phyloP scores from a whole-genome alignment of 345 rosid genomes.

The Trapa incisa region DNA sequence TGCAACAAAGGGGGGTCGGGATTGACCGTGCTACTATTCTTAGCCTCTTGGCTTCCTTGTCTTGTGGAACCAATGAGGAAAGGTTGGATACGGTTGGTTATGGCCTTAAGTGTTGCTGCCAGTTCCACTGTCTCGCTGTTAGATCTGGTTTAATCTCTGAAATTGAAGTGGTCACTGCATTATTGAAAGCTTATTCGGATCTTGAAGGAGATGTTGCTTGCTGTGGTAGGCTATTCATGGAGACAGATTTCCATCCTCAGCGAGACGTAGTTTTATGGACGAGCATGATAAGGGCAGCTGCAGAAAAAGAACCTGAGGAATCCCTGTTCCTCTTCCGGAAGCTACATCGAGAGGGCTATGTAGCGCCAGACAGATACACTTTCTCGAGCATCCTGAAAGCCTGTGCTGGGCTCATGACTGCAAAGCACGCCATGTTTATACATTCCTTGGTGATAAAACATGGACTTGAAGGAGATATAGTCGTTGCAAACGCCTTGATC shows the following conservation, averaged over 20 bases:
- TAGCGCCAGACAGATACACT: slow-evolving; percentile 63
- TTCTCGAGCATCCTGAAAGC: slow-evolving; percentile 71
- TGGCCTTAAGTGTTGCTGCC: slow-evolving; percentile 39
- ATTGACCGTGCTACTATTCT: slow-evolving; percentile 67
- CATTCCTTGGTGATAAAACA: slow-evolving; percentile 53
- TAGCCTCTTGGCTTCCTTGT: slow-evolving; percentile 51
- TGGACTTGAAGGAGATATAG: slow-evolving; percentile 52
- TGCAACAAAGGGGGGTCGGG: slow-evolving; percentile 39
- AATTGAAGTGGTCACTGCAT: slow-evolving; percentile 56
- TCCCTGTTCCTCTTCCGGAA: slow-evolving; percentile 52
- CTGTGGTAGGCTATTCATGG: slow-evolving; percentile 54
- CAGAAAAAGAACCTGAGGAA: slow-evolving; percentile 49
- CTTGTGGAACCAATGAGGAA: slow-evolving; percentile 23
- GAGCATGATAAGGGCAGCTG: slow-evolving; percentile 61
- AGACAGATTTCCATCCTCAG: slow-evolving; percentile 15
- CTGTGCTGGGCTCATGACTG: slow-evolving; percentile 63
- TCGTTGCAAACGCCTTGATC: slow-evolving; percentile 57
- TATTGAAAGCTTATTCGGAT: slow-evolving; percentile 68
- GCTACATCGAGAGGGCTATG: slow-evolving; percentile 26
- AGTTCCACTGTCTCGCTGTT: slow-evolving; percentile 43
- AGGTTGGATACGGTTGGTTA: slow-evolving; percentile 7
- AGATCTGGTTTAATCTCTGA: slow-evolving; percentile 45
- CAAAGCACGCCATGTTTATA: slow-evolving; percentile 38
- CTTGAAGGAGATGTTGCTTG: slow-evolving; percentile 37
- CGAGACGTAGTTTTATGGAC: slow-evolving; percentile 71